These are phyloP conservation scores for Raddia guianensis DNA, from an alignment of 176 grass and related monocot genomes.

Conservation along the genomic window DNA sequence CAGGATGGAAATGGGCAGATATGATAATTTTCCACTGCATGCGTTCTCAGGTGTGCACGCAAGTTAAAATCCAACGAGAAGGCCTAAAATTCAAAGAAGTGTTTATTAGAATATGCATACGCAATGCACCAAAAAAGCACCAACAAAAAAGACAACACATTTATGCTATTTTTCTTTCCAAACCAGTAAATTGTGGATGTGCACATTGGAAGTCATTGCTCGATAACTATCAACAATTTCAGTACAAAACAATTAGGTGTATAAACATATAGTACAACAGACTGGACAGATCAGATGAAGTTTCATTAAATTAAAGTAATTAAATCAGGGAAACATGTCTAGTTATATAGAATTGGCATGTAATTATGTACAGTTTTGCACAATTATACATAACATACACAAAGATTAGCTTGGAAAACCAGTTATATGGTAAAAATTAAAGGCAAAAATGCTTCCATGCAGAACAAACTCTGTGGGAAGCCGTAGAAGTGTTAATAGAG, in stretches of 20 bases:
- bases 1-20: constrained; percentile 76
- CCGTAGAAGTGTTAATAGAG: constrained; percentile 6
- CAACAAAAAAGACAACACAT: not conserved
- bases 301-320: constrained; percentile 2
- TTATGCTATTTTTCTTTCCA: constrained; percentile 12
- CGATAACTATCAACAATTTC: not conserved
- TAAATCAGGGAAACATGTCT: not conserved
- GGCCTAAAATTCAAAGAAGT: constrained; percentile 60
- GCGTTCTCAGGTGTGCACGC: constrained; percentile 77
- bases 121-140: not conserved
- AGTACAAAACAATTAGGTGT: not conserved
- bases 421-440: not conserved
- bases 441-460: not conserved
- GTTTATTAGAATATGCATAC: constrained; percentile 32
- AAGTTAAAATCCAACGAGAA: constrained; percentile 99
- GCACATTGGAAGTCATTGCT: not conserved
- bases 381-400: constrained; percentile 11
- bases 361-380: not conserved
- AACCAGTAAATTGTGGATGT: not conserved
- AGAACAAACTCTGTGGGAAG: constrained; percentile 13
- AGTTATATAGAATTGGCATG: constrained; percentile 8
- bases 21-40: constrained; percentile 90
- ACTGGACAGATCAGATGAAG: not conserved
- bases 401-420: not conserved
- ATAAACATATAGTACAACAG: not conserved